These are phyloP conservation scores for Biscogniauxia mediterranea DNA, from an alignment of 2,329 filamentous ascomycete species.

Conservation along the genomic window DNA sequence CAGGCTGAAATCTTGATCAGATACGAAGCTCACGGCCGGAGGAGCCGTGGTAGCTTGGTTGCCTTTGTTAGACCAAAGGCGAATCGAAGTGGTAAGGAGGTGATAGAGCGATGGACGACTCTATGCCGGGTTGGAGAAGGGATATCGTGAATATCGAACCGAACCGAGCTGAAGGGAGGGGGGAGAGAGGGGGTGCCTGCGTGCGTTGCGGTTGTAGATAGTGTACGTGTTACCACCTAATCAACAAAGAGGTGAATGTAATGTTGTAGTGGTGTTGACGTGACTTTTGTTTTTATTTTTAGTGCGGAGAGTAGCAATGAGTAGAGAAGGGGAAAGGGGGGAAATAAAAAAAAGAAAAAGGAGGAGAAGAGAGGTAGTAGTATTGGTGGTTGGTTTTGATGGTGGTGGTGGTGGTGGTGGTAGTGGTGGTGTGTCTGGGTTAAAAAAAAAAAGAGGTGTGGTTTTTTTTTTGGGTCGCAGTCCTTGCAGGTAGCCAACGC, in stretches of 20 bases:
- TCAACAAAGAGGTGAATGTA: not conserved
- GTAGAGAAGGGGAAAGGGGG: not conserved
- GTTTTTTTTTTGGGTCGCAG: conserved; percentile 1
- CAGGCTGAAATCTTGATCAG: conserved; percentile 69
- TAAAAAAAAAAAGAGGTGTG: not conserved
- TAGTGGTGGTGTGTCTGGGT: conserved; percentile 1
- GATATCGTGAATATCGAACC: not conserved
- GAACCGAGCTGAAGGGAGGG: not conserved
- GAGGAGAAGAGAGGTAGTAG: conserved; percentile 1
- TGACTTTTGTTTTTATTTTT: conserved; percentile 3
- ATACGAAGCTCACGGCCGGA: conserved; percentile 59
- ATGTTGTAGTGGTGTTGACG: conserved; percentile 2
- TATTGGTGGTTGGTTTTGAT: conserved; percentile 2
- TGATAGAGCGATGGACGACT: not conserved
- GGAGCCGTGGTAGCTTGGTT: conserved; percentile 58
- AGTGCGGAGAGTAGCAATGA: not conserved
- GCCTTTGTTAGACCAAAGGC: conserved; percentile 73
- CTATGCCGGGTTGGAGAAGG: not conserved
- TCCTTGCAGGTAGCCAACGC: not conserved
- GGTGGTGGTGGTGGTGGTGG: not conserved
- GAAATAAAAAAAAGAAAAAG: conserved; percentile 3
- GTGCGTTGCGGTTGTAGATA: not conserved
- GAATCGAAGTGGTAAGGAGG: conserved; percentile 27
- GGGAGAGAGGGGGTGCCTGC: no score
- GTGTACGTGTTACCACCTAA: not conserved